These are phyloP conservation scores for Volvox reticuliferus DNA, from an alignment of 139 green algal species.

Conservation along the genomic window DNA sequence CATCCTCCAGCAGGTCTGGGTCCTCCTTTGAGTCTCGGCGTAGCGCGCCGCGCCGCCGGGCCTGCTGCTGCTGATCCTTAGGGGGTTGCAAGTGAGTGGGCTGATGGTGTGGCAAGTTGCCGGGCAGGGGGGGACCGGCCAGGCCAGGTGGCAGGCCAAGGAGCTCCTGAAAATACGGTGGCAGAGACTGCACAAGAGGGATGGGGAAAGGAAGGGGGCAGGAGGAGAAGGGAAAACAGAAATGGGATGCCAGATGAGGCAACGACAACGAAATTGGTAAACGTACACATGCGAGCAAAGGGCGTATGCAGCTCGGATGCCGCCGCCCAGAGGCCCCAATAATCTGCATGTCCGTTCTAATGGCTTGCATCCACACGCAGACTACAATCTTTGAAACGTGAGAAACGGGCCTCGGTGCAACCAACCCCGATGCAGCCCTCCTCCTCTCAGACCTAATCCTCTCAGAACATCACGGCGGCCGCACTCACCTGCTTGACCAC, in stretches of 20 bases:
- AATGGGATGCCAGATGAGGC: background rate
- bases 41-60: background rate
- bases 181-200: slow-evolving; percentile 57
- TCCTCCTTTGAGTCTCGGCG: background rate
- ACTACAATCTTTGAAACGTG: too few species aligned
- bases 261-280: too few species aligned
- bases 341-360: too few species aligned
- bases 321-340: too few species aligned
- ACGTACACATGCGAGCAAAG: too few species aligned
- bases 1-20: slow-evolving; percentile 34
- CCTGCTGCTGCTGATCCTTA: slow-evolving; percentile 11
- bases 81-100: background rate
- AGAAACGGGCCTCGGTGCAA: too few species aligned
- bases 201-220: background rate
- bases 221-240: background rate
- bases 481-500: slow-evolving; percentile 20
- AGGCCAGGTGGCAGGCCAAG: slow-evolving; percentile 69
- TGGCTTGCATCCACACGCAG: too few species aligned
- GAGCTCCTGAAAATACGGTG: slow-evolving; percentile 68
- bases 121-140: slow-evolving; percentile 51
- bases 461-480: background rate
- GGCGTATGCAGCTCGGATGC: too few species aligned
- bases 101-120: slow-evolving; percentile 2
- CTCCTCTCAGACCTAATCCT: background rate
- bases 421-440: too few species aligned